phyloP scores from a whole-genome alignment of 345 rosid species.

The Cardamine resedifolia region DNA sequence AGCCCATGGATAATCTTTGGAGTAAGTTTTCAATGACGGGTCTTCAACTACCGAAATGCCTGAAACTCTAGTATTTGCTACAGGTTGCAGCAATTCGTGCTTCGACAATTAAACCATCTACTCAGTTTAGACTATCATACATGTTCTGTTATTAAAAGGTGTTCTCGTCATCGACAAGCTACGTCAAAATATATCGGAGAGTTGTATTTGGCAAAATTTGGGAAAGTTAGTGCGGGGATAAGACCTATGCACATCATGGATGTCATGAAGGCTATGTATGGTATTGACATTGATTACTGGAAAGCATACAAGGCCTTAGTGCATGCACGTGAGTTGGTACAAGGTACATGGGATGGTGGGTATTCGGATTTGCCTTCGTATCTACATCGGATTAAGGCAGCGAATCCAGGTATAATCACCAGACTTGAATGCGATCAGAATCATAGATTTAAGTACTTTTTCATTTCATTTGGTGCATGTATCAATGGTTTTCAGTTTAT shows the following conservation, averaged over 20 bases:
- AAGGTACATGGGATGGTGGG: slow-evolving; percentile 3
- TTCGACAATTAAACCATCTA: background rate
- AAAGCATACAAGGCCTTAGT: background rate
- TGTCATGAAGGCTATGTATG: background rate
- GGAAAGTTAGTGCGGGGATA: background rate
- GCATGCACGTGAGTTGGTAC: background rate
- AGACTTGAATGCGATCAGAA: background rate
- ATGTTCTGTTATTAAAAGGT: background rate
- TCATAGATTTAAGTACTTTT: background rate
- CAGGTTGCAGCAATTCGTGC: no score
- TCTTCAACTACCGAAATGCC: no score
- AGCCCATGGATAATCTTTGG: no score
- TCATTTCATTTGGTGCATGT: background rate
- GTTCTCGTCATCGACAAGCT: background rate
- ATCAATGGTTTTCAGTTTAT: background rate
- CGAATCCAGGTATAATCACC: background rate
- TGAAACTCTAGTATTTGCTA: no score
- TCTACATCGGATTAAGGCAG: background rate
- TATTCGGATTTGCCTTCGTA: background rate
- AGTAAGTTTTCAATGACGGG: no score
- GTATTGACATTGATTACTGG: background rate
- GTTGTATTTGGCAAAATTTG: background rate
- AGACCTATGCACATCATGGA: background rate
- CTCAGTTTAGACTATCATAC: background rate
- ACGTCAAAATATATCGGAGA: background rate